phyloP scores from a whole-genome alignment of 164 flowering plant species.

The Buxus sempervirens region DNA sequence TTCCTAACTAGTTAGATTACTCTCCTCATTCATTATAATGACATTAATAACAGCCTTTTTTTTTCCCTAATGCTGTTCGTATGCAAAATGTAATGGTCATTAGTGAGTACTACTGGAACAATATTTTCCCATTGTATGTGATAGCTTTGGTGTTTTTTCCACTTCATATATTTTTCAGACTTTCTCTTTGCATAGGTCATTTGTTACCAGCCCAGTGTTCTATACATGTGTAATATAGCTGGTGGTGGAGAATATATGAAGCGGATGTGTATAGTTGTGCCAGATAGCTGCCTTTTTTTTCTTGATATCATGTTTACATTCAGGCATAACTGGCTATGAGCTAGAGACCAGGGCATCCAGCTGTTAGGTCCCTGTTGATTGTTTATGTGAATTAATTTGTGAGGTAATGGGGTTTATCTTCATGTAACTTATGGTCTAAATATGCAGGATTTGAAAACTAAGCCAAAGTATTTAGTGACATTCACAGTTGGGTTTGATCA shows the following conservation, averaged over 20 bases:
- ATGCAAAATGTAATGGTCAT: too few relatives aligned
- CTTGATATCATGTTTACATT: not conserved
- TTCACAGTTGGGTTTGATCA: constrained; percentile 86
- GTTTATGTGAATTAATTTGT: constrained; percentile 3
- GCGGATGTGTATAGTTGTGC: not conserved
- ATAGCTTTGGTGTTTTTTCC: not conserved
- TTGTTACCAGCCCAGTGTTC: not conserved
- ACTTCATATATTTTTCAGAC: not conserved
- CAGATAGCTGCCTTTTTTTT: too few relatives aligned
- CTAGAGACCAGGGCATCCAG: not conserved
- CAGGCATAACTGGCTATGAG: not conserved
- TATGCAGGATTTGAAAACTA: constrained; percentile 70
- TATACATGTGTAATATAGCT: not conserved
- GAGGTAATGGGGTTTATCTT: not conserved
- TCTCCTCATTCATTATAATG: too few relatives aligned
- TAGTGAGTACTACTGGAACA: too few relatives aligned
- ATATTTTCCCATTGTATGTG: not conserved
- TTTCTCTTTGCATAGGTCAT: not conserved
- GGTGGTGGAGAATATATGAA: not conserved
- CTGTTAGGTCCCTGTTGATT: constrained; percentile 6
- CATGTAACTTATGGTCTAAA: constrained; percentile 12
- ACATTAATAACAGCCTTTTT: too few relatives aligned
- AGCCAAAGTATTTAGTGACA: constrained; percentile 77
- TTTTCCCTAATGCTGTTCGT: too few relatives aligned
- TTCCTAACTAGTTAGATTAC: too few relatives aligned